These are phyloP conservation scores for Gonium pectorale DNA, from an alignment of 139 green algal species.

Conservation along the genomic window DNA sequence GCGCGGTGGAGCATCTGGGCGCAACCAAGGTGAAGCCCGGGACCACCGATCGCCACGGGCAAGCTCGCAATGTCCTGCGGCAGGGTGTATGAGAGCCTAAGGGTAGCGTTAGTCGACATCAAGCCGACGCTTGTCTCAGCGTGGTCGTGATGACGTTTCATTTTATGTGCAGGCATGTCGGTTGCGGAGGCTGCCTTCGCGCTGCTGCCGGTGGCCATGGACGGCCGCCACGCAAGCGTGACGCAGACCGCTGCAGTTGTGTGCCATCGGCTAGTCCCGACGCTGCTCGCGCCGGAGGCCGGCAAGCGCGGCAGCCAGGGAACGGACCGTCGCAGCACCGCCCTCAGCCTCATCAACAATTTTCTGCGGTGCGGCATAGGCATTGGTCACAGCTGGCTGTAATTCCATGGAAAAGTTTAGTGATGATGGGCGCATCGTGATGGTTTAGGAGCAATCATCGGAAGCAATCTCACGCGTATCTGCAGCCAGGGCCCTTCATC, in stretches of 20 bases:
- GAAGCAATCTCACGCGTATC: too few relatives aligned
- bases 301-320: conserved; percentile 22
- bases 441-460: too few relatives aligned
- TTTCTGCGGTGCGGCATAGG: conserved; percentile 61
- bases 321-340: conserved; percentile 33
- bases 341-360: conserved; percentile 49
- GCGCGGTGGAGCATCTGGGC: background rate
- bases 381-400: too few relatives aligned
- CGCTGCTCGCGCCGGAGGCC: conserved; percentile 47
- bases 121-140: too few relatives aligned
- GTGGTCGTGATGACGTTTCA: too few relatives aligned
- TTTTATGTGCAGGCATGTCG: background rate
- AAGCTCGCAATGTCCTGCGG: too few relatives aligned
- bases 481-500: too few relatives aligned
- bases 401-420: too few relatives aligned
- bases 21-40: background rate
- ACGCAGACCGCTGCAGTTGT: conserved; percentile 52
- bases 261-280: conserved; percentile 59
- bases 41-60: too few relatives aligned
- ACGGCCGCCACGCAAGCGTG: conserved; percentile 58
- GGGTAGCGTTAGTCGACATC: too few relatives aligned
- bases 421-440: too few relatives aligned
- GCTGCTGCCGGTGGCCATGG: conserved; percentile 57
- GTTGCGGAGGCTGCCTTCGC: conserved; percentile 48
- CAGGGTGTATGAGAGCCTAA: too few relatives aligned